Evolutionary conservation across 768 basidiomycete genomes (phyloP), one percentile per base, ranked within the genome.

Genomic region (Phanerochaete carnosa): DNA sequence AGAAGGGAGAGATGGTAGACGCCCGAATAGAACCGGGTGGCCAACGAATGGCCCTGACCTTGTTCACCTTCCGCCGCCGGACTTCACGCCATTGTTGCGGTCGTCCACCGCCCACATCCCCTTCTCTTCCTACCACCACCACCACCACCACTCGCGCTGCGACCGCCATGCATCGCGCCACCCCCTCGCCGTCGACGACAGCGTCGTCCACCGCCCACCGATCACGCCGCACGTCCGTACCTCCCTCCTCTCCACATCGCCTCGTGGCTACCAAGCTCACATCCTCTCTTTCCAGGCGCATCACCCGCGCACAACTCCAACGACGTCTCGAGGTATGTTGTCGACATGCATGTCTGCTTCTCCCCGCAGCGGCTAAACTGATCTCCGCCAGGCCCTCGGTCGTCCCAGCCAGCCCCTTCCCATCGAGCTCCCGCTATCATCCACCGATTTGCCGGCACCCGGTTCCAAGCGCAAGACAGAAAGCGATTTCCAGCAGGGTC

Each of bases 341-440:
- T 25, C 32, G n/a, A 25, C 55, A 4, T 26, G 50, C 25, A 30
- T 30, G 37, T 8, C 46, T 53, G 35, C 43, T 49, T 2, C 45
- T 37, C 46, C 52, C 43, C 57, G 59, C 23, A 47, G 55, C 39
- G 13, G 52, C 25, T 35, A 57, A 13, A 49, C 25, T 39, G 49
- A 57, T 19, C 33, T 32, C 32, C 55, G 56, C 33, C 61, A 62
- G 60, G n/a, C 50, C 45, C 60, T 61, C 43, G 74, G 78, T 56
- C 63, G 74, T 35, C 72, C 76, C 61, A 68, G 72, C 35, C 60
- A 72, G n/a, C 75, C 75, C 49, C 77, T 80, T 55, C 78, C 81
- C 59, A 74, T 77, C 63, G 73, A 77, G 57, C 67, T 80, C 52
- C 80, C 79, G 50, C 75, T 77, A 61, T 77, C 80, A 68, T 77